phyloP scores from a whole-genome alignment of 2,329 filamentous ascomycete genomes.

The Fusarium tanahbumbuense region DNA sequence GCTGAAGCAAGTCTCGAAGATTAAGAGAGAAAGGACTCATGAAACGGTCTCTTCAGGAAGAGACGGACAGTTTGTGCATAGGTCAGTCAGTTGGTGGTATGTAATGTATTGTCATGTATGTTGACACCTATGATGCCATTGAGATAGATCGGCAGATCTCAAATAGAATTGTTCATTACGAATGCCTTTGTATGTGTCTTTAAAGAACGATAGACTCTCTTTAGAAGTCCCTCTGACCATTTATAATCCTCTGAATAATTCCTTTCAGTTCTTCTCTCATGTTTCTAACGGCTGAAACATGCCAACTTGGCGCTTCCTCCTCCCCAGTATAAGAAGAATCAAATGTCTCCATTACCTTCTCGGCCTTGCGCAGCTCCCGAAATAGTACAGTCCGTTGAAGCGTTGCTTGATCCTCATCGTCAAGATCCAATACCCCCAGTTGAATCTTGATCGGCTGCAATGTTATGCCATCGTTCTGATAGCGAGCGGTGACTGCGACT shows the following conservation, averaged over 20 bases:
- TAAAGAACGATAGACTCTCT: too few relatives aligned
- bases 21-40: not conserved
- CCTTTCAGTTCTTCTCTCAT: conserved; percentile 25
- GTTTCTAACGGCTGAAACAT: conserved; percentile 7
- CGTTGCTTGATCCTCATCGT: conserved; percentile 27
- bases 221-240: not conserved
- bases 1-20: not conserved
- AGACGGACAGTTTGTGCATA: too few relatives aligned
- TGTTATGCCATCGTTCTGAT: not conserved
- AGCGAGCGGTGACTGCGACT: conserved; percentile 3
- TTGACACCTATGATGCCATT: too few relatives aligned
- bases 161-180: too few relatives aligned
- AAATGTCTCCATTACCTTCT: conserved; percentile 22
- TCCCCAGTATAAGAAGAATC: not conserved
- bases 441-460: conserved; percentile 30
- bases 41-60: too few relatives aligned
- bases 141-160: too few relatives aligned
- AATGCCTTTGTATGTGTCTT: too few relatives aligned
- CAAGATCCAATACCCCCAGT: conserved; percentile 22
- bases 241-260: conserved; percentile 25
- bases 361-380: conserved; percentile 19
- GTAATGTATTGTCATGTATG: too few relatives aligned
- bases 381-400: conserved; percentile 10
- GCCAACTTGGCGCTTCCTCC: conserved; percentile 1
- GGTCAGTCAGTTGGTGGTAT: too few relatives aligned